phyloP scores from a whole-genome alignment of 2,329 filamentous ascomycete genomes.

The Trichoderma polysporum region DNA sequence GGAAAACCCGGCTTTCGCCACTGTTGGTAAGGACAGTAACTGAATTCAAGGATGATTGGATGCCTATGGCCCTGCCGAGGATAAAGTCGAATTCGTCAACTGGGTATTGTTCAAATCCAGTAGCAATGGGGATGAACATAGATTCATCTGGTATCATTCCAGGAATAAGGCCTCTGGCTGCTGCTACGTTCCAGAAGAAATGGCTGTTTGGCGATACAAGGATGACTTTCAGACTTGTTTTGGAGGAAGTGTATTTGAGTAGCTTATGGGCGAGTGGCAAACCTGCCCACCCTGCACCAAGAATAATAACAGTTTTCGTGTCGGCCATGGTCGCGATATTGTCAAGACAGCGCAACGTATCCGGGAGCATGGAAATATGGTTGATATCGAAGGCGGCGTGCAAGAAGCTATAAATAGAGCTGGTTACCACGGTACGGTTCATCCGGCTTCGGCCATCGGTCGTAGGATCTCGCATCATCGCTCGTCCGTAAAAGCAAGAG shows the following conservation, averaged over 20 bases:
- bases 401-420: neutral
- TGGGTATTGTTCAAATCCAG: slow-evolving; percentile 46
- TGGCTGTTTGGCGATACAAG: slow-evolving; percentile 54
- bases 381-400: neutral
- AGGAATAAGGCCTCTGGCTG: slow-evolving; percentile 54
- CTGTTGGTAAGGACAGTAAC: slow-evolving; percentile 38
- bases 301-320: slow-evolving; percentile 50
- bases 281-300: slow-evolving; percentile 53
- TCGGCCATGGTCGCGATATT: neutral
- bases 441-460: neutral
- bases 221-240: slow-evolving; percentile 48
- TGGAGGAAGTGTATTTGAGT: slow-evolving; percentile 47
- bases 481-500: neutral
- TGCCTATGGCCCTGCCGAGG: slow-evolving; percentile 44
- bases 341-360: neutral
- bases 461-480: neutral
- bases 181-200: slow-evolving; percentile 57
- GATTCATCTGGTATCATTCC: slow-evolving; percentile 47
- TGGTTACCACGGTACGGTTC: neutral
- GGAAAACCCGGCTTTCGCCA: slow-evolving; percentile 35
- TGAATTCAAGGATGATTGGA: slow-evolving; percentile 36
- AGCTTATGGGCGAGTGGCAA: slow-evolving; percentile 52
- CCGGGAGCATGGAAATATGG: neutral
- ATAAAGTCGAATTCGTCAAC: slow-evolving; percentile 49
- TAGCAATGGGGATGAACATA: slow-evolving; percentile 47